Base-by-base conservation (phyloP, 768 basidiomycete genomes). In the Naganishia antarctica region DNA sequence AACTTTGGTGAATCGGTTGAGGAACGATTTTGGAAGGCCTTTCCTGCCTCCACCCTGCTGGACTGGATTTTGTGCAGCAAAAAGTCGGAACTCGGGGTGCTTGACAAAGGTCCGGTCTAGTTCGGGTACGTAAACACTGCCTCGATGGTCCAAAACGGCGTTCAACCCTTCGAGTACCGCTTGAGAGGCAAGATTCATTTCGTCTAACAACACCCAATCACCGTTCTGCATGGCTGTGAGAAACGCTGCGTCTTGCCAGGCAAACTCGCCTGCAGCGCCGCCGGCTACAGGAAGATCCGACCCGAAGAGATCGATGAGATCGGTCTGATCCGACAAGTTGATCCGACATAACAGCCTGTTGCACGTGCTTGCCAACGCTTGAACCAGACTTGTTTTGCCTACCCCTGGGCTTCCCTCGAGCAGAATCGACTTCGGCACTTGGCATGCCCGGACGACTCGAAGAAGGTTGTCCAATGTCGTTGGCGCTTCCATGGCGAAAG, bases 101-200 rank as follows among this genome's bases (percentile, higher is more conserved):
- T 89, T 82, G 50, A 79, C 79, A 78, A 98, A 99, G 11, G 89
- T 86, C 58, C 89, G 86, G 46, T 89, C 90, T 12, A 99, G 84
- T 74, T 98, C 96, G 2, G 96, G 96, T 44, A 99, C 87, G 77
- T 87, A 98, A 26, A 96, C 91, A 0, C 87, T 85, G 29, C 96
- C 94, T 58, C 96, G 86, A 77, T 98, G 94, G 77, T 99, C 96
- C 31, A 99, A 80, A 11, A 94, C 85, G 0, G 96, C 91, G 73
- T 99, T 99, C 43, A 99, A 83, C 29, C 96, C 96, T 79, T 99
- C 96, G 1, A 99, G 84, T 4, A 99, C 87, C 0, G 96, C 87
- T 73, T 99, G 94, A 31, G 94, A 90, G 0, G 94, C 94, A 41
- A 99, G 82, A 73, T 99, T 99, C 96, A 99, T 98, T 76, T 99